Conservation (phyloP, 192 early-diverging fungal species). For the Haplosporangium gracile region DNA sequence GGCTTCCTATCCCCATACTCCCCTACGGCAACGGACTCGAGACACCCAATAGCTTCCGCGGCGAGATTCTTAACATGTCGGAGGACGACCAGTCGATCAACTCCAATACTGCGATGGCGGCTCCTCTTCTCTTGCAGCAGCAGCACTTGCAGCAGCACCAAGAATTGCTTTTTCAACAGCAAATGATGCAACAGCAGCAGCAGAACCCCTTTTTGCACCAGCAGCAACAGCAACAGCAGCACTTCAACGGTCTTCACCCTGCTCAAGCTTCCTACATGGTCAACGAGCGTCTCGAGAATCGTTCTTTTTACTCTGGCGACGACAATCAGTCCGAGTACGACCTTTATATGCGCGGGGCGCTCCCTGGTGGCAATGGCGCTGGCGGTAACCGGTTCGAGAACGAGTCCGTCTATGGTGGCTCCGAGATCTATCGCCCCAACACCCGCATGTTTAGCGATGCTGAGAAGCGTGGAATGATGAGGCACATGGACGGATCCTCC, state of each 20-base stretch:
- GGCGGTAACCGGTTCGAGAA: slow-evolving; percentile 48
- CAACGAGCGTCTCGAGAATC: slow-evolving; percentile 55
- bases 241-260: slow-evolving; percentile 39
- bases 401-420: slow-evolving; percentile 57
- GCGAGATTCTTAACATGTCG: slow-evolving; percentile 45
- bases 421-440: slow-evolving; percentile 57
- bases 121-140: slow-evolving; percentile 49
- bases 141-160: slow-evolving; percentile 52
- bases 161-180: slow-evolving; percentile 51
- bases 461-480: slow-evolving; percentile 63
- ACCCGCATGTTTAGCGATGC: slow-evolving; percentile 59
- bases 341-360: slow-evolving; percentile 62
- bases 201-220: slow-evolving; percentile 54
- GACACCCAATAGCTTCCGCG: slow-evolving; percentile 45
- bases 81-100: slow-evolving; percentile 56
- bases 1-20: background rate
- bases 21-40: slow-evolving; percentile 28
- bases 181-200: slow-evolving; percentile 47
- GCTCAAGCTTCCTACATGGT: slow-evolving; percentile 41
- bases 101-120: slow-evolving; percentile 44
- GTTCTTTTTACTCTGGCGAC: slow-evolving; percentile 59
- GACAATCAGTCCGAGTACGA: slow-evolving; percentile 77
- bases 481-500: slow-evolving; percentile 42
- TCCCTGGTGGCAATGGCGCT: slow-evolving; percentile 18
- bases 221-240: slow-evolving; percentile 16